phyloP scores from a whole-genome alignment of 1,284 basidiomycete species.

The Ceratobasidium sp. region DNA sequence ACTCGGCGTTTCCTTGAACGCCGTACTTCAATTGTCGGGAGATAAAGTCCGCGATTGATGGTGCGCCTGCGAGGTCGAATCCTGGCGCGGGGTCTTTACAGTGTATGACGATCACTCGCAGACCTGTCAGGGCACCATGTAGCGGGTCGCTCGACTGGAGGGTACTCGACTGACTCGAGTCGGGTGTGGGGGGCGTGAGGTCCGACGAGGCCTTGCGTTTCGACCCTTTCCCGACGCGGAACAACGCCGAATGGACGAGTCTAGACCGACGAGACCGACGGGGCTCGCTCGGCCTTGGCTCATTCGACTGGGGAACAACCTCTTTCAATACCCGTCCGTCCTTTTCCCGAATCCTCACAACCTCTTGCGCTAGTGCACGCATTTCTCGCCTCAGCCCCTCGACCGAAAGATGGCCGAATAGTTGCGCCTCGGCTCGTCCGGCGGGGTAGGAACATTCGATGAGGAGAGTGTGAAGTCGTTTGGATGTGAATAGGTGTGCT shows the following conservation, averaged over 20 bases:
- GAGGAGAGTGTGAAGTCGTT: conserved; percentile 66
- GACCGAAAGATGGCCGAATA: conserved; percentile 81
- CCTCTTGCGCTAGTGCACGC: conserved; percentile 64
- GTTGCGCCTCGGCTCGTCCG: conserved; percentile 61
- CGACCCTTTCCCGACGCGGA: background rate
- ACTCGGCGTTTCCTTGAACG: conserved; percentile 52
- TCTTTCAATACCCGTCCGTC: conserved; percentile 27
- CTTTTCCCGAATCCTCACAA: conserved; percentile 49
- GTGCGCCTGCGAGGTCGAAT: conserved; percentile 48
- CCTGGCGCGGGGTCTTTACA: conserved; percentile 71
- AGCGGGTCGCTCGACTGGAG: conserved; percentile 48
- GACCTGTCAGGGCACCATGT: conserved; percentile 59
- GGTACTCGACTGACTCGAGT: conserved; percentile 53
- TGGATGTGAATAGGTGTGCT: background rate
- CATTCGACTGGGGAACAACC: background rate
- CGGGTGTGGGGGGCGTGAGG: conserved; percentile 58
- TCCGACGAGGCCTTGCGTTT: conserved; percentile 17
- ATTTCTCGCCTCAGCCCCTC: conserved; percentile 74
- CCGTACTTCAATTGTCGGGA: conserved; percentile 33
- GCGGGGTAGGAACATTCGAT: conserved; percentile 84
- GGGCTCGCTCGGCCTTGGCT: background rate
- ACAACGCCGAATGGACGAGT: no score
- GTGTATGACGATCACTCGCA: conserved; percentile 76
- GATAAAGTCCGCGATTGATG: conserved; percentile 49
- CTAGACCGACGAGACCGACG: conserved; percentile 25